Evolutionary conservation across 2,329 filamentous ascomycete genomes (phyloP), one percentile per base, ranked within the genome.

Genomic region (Fusarium albidum): DNA sequence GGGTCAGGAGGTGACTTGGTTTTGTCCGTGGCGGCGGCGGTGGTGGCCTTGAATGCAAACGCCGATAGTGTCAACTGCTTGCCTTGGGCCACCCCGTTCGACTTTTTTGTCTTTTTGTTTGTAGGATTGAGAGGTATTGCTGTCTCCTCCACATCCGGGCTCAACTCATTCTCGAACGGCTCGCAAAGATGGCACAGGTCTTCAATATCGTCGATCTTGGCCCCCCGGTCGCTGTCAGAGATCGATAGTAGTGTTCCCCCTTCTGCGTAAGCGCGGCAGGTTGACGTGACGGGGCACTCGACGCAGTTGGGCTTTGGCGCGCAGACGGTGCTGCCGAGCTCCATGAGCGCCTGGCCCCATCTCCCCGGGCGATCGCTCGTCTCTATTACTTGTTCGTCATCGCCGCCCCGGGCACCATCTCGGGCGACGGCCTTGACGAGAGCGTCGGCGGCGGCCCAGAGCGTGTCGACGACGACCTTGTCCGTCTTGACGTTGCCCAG

Each of bases 281-380:
- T 82, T 3, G 69, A 67, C 1, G 71, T 79, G 39, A 85, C 73
- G 1, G 82, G 82, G 48, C 82, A 85, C 2, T 64, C 63, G 3
- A 68, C 69, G 59, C 85, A 88, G 43, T 81, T 79, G 2, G 85
- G 85, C 59, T 81, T 82, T 1, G 85, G 84, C 7, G 78, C 79
- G 61, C 85, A 88, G 3, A 87, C 67, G 0, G 85, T 88, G 57
- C 83, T 86, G 4, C 85, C 85, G 5, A 88, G 74, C 64, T 88
- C 85, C 85, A 88, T 88, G 21, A 88, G 69, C 1, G 82, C 85
- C 65, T 88, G 85, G 1, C 85, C 85, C 85, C 84, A 87, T 54
- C 79, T 70, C 1, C 84, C 84, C 0, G 85, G 84, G 17, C 80
- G 69, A 45, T 82, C 77, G 47, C 79, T 85, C 12, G 66, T 57